These are phyloP conservation scores for Chaetomium tenue DNA, from an alignment of 495 filamentous ascomycete genomes.

Conservation along the genomic window DNA sequence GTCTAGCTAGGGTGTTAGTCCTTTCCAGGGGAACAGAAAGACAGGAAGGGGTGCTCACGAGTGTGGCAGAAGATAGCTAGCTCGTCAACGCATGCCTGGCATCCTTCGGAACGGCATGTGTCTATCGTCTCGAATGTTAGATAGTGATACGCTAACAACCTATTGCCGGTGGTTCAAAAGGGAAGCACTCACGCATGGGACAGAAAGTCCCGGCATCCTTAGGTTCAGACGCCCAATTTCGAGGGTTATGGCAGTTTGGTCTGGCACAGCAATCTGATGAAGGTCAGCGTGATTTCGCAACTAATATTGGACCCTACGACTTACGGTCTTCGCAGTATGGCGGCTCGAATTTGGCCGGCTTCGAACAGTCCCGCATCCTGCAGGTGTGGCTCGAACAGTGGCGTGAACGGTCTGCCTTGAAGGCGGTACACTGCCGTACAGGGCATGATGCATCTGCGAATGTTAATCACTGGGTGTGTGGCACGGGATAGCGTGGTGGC, in stretches of 20 bases:
- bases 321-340: slow-evolving; percentile 36
- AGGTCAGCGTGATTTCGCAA: background rate
- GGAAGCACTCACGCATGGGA: slow-evolving; percentile 23
- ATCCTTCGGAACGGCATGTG: slow-evolving; percentile 27
- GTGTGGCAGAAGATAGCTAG: slow-evolving; percentile 26
- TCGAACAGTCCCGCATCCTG: slow-evolving; percentile 29
- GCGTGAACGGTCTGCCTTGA: slow-evolving; percentile 22
- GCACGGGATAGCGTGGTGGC: background rate
- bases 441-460: slow-evolving; percentile 35
- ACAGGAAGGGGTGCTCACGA: slow-evolving; percentile 15
- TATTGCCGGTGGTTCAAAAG: background rate
- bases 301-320: slow-evolving; percentile 1
- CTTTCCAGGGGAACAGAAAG: no score
- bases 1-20: slow-evolving; percentile 13
- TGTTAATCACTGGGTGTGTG: background rate
- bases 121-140: slow-evolving; percentile 16
- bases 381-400: slow-evolving; percentile 37
- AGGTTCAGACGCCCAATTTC: slow-evolving; percentile 1
- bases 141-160: background rate
- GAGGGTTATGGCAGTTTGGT: slow-evolving; percentile 12
- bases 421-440: slow-evolving; percentile 20
- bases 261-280: slow-evolving; percentile 24
- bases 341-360: slow-evolving; percentile 18
- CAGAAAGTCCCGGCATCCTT: slow-evolving; percentile 19
- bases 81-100: slow-evolving; percentile 24